These are phyloP conservation scores for Dalechampia spathulata DNA, from an alignment of 441 rosid species.

Conservation along the genomic window DNA sequence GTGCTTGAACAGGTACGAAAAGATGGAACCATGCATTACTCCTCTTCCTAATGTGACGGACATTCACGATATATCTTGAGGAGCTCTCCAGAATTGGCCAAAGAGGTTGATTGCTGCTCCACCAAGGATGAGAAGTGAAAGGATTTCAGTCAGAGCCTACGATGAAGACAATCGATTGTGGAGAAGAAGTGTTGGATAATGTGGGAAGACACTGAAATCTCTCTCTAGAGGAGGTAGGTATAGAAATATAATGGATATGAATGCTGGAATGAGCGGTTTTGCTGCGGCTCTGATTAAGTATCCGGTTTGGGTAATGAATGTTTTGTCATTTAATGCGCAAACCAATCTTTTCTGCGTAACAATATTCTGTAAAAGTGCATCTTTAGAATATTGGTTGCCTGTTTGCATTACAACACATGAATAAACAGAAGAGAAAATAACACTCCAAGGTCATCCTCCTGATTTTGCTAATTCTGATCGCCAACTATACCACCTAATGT, in stretches of 20 bases:
- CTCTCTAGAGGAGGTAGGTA: conserved; percentile 26
- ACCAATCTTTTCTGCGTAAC: no score
- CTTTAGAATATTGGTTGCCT: no score
- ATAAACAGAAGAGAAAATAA: no score
- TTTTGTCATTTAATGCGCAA: no score
- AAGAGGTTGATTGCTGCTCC: conserved; percentile 39
- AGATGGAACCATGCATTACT: conserved; percentile 51
- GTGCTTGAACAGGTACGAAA: conserved; percentile 29
- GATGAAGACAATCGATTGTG: conserved; percentile 34
- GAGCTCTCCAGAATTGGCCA: conserved; percentile 40
- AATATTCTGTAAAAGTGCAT: no score
- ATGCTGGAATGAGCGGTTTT: conserved; percentile 50
- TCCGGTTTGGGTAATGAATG: conserved; percentile 66
- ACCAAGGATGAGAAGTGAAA: conserved; percentile 28
- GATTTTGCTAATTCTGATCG: background rate
- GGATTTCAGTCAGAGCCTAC: conserved; percentile 26
- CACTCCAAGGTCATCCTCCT: no score
- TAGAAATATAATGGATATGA: conserved; percentile 66
- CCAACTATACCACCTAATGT: background rate
- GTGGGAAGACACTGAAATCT: conserved; percentile 36
- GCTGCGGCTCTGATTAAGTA: conserved; percentile 45
- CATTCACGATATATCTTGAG: conserved; percentile 27
- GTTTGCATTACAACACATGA: no score
- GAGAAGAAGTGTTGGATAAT: conserved; percentile 35
- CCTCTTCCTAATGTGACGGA: conserved; percentile 33